Percentiles rank a stretch among this genome's conserved stretches.
Conservation (phyloP, 2,329 filamentous ascomycete genomes). For the Aspergillus eucalypticola region DNA sequence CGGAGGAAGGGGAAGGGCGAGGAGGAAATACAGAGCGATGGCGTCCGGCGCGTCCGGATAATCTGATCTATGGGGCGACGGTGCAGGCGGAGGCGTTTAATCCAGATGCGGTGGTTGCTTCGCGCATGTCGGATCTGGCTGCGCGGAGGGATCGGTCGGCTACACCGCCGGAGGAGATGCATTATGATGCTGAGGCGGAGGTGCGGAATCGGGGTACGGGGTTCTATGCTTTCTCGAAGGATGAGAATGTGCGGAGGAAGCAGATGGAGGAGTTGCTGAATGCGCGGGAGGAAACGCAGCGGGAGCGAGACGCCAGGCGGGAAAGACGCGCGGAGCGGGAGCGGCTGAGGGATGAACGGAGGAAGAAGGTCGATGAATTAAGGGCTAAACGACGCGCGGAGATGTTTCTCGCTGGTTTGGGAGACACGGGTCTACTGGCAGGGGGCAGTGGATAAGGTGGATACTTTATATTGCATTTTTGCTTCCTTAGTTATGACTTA, state of each 20-base stretch:
- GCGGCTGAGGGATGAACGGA: conserved; percentile 62
- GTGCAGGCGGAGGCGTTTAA: conserved; percentile 83
- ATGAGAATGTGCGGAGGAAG: conserved; percentile 64
- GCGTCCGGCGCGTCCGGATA: conserved; percentile 58
- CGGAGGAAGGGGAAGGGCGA: conserved; percentile 25
- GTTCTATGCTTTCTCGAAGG: conserved; percentile 85
- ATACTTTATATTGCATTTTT: neutral
- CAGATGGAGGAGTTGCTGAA: conserved; percentile 76
- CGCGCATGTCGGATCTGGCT: conserved; percentile 76
- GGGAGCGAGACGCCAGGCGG: conserved; percentile 57
- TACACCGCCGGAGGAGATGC: conserved; percentile 75
- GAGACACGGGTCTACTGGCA: conserved; percentile 32
- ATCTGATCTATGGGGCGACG: conserved; percentile 80
- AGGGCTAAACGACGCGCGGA: conserved; percentile 69
- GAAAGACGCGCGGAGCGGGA: conserved; percentile 61
- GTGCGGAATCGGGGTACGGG: conserved; percentile 84
- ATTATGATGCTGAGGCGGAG: conserved; percentile 85
- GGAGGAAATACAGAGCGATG: conserved; percentile 28
- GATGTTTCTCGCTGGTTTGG: conserved; percentile 65
- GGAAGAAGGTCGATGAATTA: conserved; percentile 50
- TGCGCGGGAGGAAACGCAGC: conserved; percentile 69
- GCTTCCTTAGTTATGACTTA: neutral
- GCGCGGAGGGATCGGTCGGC: conserved; percentile 73
- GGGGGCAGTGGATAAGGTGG: neutral
- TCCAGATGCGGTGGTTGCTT: conserved; percentile 63